Percentiles rank a stretch among this genome's conserved stretches.
phyloP scores from a whole-genome alignment of 139 green algal genomes.

The Chlamydomonas urium region DNA sequence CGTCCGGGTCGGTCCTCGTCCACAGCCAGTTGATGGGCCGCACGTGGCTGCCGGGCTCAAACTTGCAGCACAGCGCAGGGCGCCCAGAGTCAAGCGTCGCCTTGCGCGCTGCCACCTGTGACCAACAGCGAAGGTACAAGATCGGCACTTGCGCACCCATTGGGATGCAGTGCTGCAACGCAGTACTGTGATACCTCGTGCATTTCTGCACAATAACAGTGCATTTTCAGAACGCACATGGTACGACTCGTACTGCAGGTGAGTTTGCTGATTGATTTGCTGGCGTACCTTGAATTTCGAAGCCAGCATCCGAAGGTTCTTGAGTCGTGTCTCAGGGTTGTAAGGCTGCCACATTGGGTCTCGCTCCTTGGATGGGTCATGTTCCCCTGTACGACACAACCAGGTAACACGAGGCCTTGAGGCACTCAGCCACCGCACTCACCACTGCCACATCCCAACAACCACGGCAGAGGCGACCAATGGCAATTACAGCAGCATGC shows the following conservation, averaged over 20 bases:
- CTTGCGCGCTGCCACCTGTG: neutral
- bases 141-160: neutral
- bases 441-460: neutral
- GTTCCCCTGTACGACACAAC: conserved; percentile 13
- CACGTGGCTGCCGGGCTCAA: neutral
- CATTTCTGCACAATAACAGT: neutral
- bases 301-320: conserved; percentile 29
- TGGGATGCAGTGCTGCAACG: too few species aligned
- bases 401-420: neutral
- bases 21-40: conserved; percentile 16
- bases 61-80: conserved; percentile 5
- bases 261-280: too few species aligned
- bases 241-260: too few species aligned
- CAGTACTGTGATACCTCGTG: neutral
- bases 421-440: neutral
- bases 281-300: conserved; percentile 29
- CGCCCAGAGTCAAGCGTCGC: neutral
- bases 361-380: conserved; percentile 22
- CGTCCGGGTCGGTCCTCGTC: neutral
- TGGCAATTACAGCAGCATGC: neutral
- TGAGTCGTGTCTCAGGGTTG: conserved; percentile 18
- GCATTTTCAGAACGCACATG: too few species aligned
- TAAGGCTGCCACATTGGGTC: conserved; percentile 35
- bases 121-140: neutral
- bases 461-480: neutral